These are phyloP conservation scores for Gautieria morchelliformis DNA, from an alignment of 768 basidiomycete genomes.

Conservation along the genomic window DNA sequence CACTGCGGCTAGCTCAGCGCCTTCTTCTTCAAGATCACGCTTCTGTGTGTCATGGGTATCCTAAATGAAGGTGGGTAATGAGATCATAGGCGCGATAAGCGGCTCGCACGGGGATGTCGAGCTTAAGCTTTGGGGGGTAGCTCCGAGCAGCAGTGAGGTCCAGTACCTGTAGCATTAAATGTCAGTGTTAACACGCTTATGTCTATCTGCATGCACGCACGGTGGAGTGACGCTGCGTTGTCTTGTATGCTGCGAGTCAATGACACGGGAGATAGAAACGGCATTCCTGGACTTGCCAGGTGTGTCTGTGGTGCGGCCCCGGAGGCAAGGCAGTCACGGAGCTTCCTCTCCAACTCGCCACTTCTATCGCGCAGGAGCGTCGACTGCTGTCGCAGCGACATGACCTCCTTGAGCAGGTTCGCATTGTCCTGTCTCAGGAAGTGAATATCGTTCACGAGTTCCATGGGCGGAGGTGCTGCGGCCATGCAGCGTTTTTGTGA, in stretches of 20 bases:
- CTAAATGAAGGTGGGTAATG: too few species aligned
- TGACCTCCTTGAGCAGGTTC: constrained; percentile 3
- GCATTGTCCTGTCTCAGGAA: constrained; percentile 1
- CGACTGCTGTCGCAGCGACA: constrained; percentile 1
- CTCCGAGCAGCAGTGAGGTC: too few species aligned
- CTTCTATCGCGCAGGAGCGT: not conserved
- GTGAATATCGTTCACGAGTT: not conserved
- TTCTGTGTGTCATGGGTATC: not conserved
- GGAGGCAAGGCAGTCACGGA: not conserved
- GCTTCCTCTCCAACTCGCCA: constrained; percentile 4
- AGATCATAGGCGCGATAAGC: too few species aligned
- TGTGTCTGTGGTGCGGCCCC: not conserved
- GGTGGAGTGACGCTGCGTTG: too few species aligned
- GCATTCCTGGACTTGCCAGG: not conserved
- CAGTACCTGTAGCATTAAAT: too few species aligned
- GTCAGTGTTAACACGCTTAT: not conserved
- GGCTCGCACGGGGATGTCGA: too few species aligned
- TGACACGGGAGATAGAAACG: not conserved
- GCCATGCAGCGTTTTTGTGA: not conserved
- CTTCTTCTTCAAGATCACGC: not conserved
- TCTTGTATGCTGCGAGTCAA: not conserved
- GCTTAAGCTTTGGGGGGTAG: too few species aligned
- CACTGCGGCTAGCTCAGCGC: not conserved
- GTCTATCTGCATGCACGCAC: not conserved
- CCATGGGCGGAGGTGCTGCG: not conserved